phyloP scores from a whole-genome alignment of 2,329 filamentous ascomycete genomes.

The Cercospora canescens region DNA sequence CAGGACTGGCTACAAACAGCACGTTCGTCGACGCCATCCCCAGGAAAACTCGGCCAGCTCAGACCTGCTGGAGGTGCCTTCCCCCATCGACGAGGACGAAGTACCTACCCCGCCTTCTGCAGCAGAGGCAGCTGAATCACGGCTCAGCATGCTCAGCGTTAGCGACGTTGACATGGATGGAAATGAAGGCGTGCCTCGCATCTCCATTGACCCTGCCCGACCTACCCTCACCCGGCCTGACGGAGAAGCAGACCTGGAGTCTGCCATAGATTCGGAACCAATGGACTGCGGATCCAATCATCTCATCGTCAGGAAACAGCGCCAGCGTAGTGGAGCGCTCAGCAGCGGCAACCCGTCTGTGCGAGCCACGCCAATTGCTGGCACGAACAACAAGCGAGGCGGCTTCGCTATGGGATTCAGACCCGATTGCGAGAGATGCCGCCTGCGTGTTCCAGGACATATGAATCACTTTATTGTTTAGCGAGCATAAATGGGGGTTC shows the following conservation, averaged over 20 bases:
- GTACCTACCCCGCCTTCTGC: conserved; percentile 36
- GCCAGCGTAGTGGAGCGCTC: conserved; percentile 38
- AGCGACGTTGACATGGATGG: conserved; percentile 39
- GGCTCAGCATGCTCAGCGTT: conserved; percentile 38
- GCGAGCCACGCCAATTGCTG: conserved; percentile 13
- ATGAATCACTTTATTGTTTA: conserved; percentile 48
- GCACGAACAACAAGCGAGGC: conserved; percentile 30
- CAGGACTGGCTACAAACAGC: conserved; percentile 24
- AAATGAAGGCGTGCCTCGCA: conserved; percentile 23
- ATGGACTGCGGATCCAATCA: conserved; percentile 25
- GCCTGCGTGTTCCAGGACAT: conserved; percentile 49
- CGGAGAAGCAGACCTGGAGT: conserved; percentile 13
- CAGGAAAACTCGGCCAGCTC: conserved; percentile 31
- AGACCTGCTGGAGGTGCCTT: conserved; percentile 35
- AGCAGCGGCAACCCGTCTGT: conserved; percentile 33
- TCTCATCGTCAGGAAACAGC: conserved; percentile 36
- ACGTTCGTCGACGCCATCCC: conserved; percentile 35
- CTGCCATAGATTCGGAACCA: conserved; percentile 21
- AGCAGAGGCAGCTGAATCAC: conserved; percentile 36
- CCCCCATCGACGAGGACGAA: conserved; percentile 39
- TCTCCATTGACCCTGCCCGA: conserved; percentile 26
- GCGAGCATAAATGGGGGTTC: conserved; percentile 10
- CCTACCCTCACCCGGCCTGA: conserved; percentile 16
- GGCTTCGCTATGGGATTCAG: conserved; percentile 51
- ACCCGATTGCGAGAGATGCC: conserved; percentile 53